These are phyloP conservation scores for Geranium rotundifolium DNA, from an alignment of 345 rosid genomes.

Conservation along the genomic window DNA sequence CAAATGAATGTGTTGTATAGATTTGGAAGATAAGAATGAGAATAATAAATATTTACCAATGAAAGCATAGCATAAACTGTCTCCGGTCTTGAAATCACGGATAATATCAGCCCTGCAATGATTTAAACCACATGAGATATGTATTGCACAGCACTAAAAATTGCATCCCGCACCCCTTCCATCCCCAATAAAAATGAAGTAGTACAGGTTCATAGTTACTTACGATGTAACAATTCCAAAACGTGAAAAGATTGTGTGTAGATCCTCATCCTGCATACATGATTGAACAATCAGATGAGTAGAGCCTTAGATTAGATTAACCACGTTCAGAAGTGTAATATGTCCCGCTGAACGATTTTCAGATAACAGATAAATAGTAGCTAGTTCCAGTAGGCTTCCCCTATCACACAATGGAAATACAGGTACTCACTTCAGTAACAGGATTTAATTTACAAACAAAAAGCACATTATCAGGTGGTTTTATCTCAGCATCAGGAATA, in stretches of 20 bases:
- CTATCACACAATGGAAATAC: conserved; percentile 4
- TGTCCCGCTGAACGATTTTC: too few species aligned
- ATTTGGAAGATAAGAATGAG: background rate
- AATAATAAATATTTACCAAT: conserved; percentile 43
- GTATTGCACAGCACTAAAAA: background rate
- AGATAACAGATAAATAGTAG: too few species aligned
- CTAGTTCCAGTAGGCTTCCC: background rate
- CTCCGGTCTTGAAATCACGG: conserved; percentile 92
- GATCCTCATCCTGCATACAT: conserved; percentile 78
- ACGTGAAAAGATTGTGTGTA: conserved; percentile 89
- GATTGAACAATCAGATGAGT: conserved; percentile 7
- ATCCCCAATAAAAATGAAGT: background rate
- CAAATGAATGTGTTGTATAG: too few species aligned
- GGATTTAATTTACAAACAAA: conserved; percentile 98
- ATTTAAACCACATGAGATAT: conserved; percentile 10
- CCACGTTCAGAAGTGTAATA: background rate
- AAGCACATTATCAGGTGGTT: conserved; percentile 89
- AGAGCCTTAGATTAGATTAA: conserved; percentile 3
- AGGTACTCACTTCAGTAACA: conserved; percentile 75
- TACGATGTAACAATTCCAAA: conserved; percentile 84
- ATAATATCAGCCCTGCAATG: conserved; percentile 75
- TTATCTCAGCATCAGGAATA: conserved; percentile 73
- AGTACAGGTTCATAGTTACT: conserved; percentile 15
- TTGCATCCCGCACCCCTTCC: background rate
- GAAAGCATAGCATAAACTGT: conserved; percentile 92